Evolutionary conservation across 1,284 basidiomycete genomes (phyloP), one percentile per base, ranked within the genome.

Genomic region (Omphalotus olearius): DNA sequence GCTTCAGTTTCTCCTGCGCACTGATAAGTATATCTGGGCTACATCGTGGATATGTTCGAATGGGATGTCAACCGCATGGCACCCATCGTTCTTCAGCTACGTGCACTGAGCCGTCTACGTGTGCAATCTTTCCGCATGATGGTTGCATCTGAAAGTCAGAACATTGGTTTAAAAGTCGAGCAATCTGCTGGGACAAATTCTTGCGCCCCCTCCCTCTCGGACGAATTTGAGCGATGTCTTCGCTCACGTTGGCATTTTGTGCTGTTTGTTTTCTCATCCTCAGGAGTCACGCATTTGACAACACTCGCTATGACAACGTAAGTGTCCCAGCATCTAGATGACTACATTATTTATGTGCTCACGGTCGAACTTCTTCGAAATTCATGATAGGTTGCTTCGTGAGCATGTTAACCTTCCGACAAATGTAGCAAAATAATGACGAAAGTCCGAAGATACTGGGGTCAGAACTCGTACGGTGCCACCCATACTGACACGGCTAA

Each of bases 381-480:
- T 17, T 40, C 44, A 54, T 35, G 54, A 11, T 52, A 81, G 80
- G 70, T 80, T 42, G 79, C 72, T 36, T 73, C 82, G 76, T 81
- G 66, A 57, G 75, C 50, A 45, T 33, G 7, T 25, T 7, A 18
- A 4, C 20, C 52, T 45, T 35, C 9, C 30, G 30, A 33, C 2
- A 33, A 7, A 9, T 9, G 9, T 25, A 25, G 14, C 6, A 14
- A 18, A 10, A 6, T 25, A 20, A 20, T 30, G 26, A 44, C 23
- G 43, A 13, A 17, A 4, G 26, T 16, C 51, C 49, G 26, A 56
- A 80, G 78, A 18, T 83, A 83, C 61, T 85, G 80, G 80, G 83
- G 82, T 44, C 82, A 85, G 65, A 83, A 85, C 61, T 82, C 81
- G 2, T 82, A 82, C 56, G 82, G 82, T 35, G 82, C 82, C 1